Base-by-base conservation (phyloP, 306 rosid species). In the Ochetophila trinervis region DNA sequence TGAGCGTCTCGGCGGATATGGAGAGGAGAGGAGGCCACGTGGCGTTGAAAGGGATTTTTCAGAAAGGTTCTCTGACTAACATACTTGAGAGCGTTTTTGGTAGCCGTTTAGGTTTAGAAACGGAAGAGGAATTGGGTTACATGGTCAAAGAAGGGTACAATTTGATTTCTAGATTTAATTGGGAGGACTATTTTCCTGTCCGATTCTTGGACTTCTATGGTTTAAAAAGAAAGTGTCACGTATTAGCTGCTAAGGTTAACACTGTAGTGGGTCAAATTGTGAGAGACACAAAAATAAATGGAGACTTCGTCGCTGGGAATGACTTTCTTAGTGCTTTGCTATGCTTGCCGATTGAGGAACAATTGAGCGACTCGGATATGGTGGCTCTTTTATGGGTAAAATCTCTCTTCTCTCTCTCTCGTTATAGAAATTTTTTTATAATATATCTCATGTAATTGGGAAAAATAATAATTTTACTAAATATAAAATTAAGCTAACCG, bases 51-150 rank as follows among this genome's bases (percentile, higher is more conserved):
- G 74, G 75, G 0, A 62, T 89, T 45, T 62, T 89, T 17, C 88
- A 92, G 27, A 79, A 78, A 82, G 89, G 90, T 22, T 89, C 98
- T 8, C 42, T 92, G 4, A 63, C 45, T 17, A 87, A 85, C 69
- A 81, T 92, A 57, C 40, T 87, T 53, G 92, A 84, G 89, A 82
- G 89, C 60, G 98, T 92, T 47, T 89, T 92, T 77, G 96, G 98
- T 14, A 65, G 57, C 37, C 63, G 70, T 58, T 5, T 72, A 35
- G 54, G 63, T 10, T 14, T 44, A 32, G 58, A 47, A 15, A 63
- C 63, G 30, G 73, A 70, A 62, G 77, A 55, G 47, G 84, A 80
- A 68, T 51, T 24, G 85, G 27, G 80, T 80, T 4, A 8, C 3
- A 78, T 87, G 88, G 91, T 92, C 24, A 77, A 72, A 47, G 89